Evolutionary conservation across 495 filamentous ascomycete genomes (phyloP).

Genomic region (Talaromyces ruber): DNA sequence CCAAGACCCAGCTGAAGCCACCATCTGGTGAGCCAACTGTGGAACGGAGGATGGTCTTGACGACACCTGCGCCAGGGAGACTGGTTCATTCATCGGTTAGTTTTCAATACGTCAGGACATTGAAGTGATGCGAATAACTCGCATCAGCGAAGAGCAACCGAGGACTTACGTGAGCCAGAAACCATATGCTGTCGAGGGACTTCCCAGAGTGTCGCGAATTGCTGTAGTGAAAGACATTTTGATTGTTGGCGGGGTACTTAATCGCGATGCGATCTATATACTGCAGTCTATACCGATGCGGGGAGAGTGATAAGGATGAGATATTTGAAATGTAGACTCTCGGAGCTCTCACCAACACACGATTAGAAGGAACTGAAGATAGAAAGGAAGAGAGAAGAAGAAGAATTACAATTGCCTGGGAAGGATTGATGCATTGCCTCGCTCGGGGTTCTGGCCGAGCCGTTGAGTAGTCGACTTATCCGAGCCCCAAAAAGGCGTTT

Average conservation of each 20-base stretch:
- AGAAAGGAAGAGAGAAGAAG: background rate
- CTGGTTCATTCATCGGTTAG: slow-evolving; percentile 7
- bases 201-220: background rate
- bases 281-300: background rate
- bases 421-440: background rate
- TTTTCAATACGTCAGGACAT: background rate
- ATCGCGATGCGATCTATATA: background rate
- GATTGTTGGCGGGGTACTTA: background rate
- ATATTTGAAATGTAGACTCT: background rate
- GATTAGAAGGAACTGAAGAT: background rate
- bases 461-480: background rate
- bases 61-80: slow-evolving; percentile 24
- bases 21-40: slow-evolving; percentile 15
- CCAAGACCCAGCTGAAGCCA: slow-evolving; percentile 55
- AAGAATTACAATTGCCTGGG: background rate
- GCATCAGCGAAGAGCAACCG: background rate
- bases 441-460: slow-evolving; percentile 1
- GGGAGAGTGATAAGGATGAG: background rate
- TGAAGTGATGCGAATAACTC: background rate
- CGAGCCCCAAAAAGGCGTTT: background rate
- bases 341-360: background rate
- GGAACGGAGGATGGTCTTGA: slow-evolving; percentile 27
- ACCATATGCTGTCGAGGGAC: slow-evolving; percentile 7
- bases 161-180: slow-evolving; percentile 12
- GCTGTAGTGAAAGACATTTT: slow-evolving; percentile 3